These are phyloP conservation scores for Colletotrichum caudatum DNA, from an alignment of 2,329 filamentous ascomycete genomes.

Conservation along the genomic window DNA sequence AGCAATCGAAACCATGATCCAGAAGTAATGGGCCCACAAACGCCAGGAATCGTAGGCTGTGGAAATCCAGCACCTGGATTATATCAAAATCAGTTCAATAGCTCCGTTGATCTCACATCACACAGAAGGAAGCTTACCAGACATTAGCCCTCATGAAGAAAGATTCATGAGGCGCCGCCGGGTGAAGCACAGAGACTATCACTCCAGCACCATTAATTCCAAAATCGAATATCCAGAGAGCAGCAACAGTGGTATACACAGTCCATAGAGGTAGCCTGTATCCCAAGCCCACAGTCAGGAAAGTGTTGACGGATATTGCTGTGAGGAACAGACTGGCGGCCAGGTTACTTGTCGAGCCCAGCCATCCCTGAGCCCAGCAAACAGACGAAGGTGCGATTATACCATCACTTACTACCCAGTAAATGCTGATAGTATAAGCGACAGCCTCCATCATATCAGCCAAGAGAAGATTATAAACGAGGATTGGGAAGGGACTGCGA, in stretches of 20 bases:
- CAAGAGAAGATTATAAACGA: constrained; percentile 70
- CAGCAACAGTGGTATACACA: constrained; percentile 58
- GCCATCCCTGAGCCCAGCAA: constrained; percentile 68
- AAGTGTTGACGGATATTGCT: constrained; percentile 69
- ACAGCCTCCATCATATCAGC: constrained; percentile 69
- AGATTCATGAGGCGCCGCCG: constrained; percentile 21
- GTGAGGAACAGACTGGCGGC: constrained; percentile 69
- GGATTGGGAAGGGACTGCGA: constrained; percentile 68
- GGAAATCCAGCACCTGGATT: constrained; percentile 70
- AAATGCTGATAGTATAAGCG: constrained; percentile 67
- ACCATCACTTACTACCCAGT: constrained; percentile 60
- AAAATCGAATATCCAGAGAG: constrained; percentile 60
- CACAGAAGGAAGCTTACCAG: constrained; percentile 1
- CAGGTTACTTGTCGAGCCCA: constrained; percentile 68
- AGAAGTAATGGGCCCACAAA: constrained; percentile 72
- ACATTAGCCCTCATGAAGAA: constrained; percentile 40
- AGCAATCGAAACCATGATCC: constrained; percentile 63
- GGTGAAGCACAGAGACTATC: not conserved
- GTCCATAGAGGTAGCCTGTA: constrained; percentile 58
- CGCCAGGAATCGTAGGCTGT: constrained; percentile 63
- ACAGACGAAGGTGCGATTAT: constrained; percentile 61
- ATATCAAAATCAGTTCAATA: not conserved
- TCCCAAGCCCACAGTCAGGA: constrained; percentile 63
- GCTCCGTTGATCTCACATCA: not conserved
- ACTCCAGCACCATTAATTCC: constrained; percentile 27